Conservation (phyloP, 2,329 filamentous ascomycete genomes). For the Metarhizium rileyi region DNA sequence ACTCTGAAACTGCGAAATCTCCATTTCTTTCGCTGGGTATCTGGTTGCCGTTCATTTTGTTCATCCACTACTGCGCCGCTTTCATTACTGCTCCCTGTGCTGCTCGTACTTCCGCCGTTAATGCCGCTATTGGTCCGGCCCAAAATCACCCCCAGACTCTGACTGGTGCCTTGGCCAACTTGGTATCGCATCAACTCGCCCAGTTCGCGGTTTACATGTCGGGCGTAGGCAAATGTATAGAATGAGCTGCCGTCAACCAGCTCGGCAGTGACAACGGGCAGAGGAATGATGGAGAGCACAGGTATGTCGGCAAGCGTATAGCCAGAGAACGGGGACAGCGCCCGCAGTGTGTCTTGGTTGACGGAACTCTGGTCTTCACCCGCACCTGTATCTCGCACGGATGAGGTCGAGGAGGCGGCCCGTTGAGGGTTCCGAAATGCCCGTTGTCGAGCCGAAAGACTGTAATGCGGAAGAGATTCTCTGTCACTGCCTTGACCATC, state of each 20-base stretch:
- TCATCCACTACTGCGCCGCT: conserved; percentile 1
- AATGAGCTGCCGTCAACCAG: conserved; percentile 22
- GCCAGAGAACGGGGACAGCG: conserved; percentile 18
- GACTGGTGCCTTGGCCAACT: conserved; percentile 13
- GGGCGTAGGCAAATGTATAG: conserved; percentile 20
- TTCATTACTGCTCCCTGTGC: conserved; percentile 8
- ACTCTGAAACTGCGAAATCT: conserved; percentile 4
- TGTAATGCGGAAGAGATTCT: conserved; percentile 10
- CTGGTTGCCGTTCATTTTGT: conserved; percentile 4
- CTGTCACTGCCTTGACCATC: conserved; percentile 10
- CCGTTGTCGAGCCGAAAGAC: conserved; percentile 2
- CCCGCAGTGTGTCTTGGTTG: conserved; percentile 8
- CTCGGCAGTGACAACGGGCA: conserved; percentile 21
- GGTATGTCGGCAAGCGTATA: conserved; percentile 22
- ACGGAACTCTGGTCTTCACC: neutral
- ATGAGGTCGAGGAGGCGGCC: conserved; percentile 1
- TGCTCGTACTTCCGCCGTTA: conserved; percentile 7
- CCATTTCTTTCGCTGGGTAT: conserved; percentile 3
- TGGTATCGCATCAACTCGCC: conserved; percentile 15
- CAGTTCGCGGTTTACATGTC: conserved; percentile 19
- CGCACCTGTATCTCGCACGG: neutral
- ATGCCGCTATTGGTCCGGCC: conserved; percentile 6
- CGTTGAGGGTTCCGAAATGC: conserved; percentile 9
- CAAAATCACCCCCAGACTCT: conserved; percentile 11
- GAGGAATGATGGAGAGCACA: conserved; percentile 20